phyloP scores from a whole-genome alignment of 2,329 filamentous ascomycete species.

The Hirsutella rhossiliensis region DNA sequence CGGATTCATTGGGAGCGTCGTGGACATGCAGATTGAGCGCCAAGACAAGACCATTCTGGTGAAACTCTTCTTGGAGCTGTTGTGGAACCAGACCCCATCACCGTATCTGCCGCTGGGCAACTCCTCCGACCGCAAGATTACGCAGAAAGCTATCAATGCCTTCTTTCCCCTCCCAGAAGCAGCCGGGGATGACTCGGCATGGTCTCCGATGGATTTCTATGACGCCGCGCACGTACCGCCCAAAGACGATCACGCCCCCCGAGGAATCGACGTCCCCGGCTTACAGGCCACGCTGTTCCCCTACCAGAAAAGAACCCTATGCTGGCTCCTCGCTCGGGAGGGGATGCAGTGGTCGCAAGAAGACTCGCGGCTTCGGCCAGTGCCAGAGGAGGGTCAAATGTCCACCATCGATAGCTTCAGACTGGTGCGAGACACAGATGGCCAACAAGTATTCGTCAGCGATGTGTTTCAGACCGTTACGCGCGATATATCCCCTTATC shows the following conservation, averaged over 20 bases:
- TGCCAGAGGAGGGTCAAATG: slow-evolving; percentile 2
- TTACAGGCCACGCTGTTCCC: slow-evolving; percentile 48
- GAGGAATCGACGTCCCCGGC: slow-evolving; percentile 27
- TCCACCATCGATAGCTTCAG: slow-evolving; percentile 17
- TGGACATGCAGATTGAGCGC: slow-evolving; percentile 18
- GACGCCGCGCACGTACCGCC: slow-evolving; percentile 52
- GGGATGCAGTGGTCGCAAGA: slow-evolving; percentile 35
- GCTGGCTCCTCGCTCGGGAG: slow-evolving; percentile 60
- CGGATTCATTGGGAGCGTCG: slow-evolving; percentile 23
- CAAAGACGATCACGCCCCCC: slow-evolving; percentile 24
- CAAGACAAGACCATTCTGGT: slow-evolving; percentile 14
- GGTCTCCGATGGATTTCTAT: slow-evolving; percentile 51
- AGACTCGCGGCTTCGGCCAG: slow-evolving; percentile 7
- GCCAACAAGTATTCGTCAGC: slow-evolving; percentile 41
- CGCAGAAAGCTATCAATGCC: slow-evolving; percentile 21
- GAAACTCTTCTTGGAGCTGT: slow-evolving; percentile 21
- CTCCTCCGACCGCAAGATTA: slow-evolving; percentile 16
- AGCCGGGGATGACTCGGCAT: slow-evolving; percentile 9
- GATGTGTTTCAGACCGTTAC: slow-evolving; percentile 49
- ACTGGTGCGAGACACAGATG: slow-evolving; percentile 18
- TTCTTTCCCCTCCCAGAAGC: slow-evolving; percentile 16
- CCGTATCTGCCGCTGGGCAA: slow-evolving; percentile 17
- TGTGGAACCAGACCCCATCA: slow-evolving; percentile 29
- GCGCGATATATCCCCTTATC: slow-evolving; percentile 32
- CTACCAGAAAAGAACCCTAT: slow-evolving; percentile 58